Evolutionary conservation across 148 eudicot species (phyloP).

Genomic region (Dianthus caryophyllus): DNA sequence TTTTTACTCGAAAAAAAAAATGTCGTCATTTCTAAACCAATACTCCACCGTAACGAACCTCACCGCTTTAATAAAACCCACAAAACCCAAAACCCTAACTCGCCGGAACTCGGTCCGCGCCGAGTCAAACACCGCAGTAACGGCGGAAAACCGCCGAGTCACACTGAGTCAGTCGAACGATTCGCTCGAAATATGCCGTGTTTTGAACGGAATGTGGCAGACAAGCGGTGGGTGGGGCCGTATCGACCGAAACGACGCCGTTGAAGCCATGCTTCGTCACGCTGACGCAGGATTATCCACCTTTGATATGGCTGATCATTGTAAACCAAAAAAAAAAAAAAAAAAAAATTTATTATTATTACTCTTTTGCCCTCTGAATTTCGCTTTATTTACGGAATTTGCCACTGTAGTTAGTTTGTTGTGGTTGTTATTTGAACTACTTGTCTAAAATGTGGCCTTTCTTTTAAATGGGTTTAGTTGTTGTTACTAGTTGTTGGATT

Average conservation of each 20-base stretch:
- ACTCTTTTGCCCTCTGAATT: not conserved
- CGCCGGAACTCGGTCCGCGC: slow-evolving; percentile 30
- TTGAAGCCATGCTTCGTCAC: slow-evolving; percentile 81
- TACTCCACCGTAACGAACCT: slow-evolving; percentile 12
- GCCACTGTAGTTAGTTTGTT: slow-evolving; percentile 1
- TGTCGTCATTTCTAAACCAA: slow-evolving; percentile 15
- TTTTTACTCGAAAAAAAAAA: too few species aligned
- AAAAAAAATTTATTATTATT: too few species aligned
- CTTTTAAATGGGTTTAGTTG: too few species aligned
- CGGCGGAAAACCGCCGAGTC: slow-evolving; percentile 34
- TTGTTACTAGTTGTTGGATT: too few species aligned
- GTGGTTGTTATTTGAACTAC: slow-evolving; percentile 5
- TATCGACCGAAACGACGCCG: slow-evolving; percentile 77
- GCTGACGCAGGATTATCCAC: slow-evolving; percentile 78
- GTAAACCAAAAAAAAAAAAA: too few species aligned
- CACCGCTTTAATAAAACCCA: slow-evolving; percentile 24
- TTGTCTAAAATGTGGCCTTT: slow-evolving; percentile 1
- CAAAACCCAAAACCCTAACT: slow-evolving; percentile 19
- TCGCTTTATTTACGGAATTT: slow-evolving; percentile 16
- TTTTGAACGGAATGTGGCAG: slow-evolving; percentile 97
- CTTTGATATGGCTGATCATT: slow-evolving; percentile 92
- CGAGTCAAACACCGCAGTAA: slow-evolving; percentile 28
- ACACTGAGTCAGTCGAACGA: slow-evolving; percentile 56
- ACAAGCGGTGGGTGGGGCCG: slow-evolving; percentile 98
- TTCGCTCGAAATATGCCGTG: slow-evolving; percentile 67